Evolutionary conservation across 768 basidiomycete genomes (phyloP), one percentile per base, ranked within the genome.

Genomic region (Hericium erinaceus): DNA sequence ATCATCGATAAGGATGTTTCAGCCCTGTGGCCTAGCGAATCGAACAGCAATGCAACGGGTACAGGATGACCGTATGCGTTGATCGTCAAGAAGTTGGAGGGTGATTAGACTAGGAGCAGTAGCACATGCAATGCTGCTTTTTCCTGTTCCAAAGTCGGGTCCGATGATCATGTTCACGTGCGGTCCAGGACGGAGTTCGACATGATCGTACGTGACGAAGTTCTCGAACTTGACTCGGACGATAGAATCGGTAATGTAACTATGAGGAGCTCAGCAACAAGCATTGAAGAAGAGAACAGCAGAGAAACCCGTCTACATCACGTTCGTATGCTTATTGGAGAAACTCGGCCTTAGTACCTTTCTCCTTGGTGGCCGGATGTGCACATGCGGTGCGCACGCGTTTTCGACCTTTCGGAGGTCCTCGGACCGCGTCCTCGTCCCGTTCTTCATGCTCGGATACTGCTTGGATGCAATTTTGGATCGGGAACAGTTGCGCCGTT

Each of bases 101-200:
- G 22, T 22, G 22, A 22, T 86, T 12, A 88, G 72, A 5, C 86
- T 87, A n/a, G 98, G 77, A 50, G 90, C 92, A 54, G 98, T 94
- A 1, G 92, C 92, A 61, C 94, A 97, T 0, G 93, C 92, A 54
- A 98, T 95, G 59, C 89, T 87, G 58, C 87, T 90, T 71, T 98
- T 98, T 1, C 95, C 95, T 0, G 95, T 97, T 1, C 95, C 95
- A 60, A n/a, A n/a, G n/a, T 97, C 98, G 7, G 95, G 95, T 1
- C 97, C 97, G 38, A 98, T 77, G 50, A 98, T 92, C 93, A 98
- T 95, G 73, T 98, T 98, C 3, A 98, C 77, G 67, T 90, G 85
- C 0, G 95, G 87, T 0, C 97, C 97, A 0, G 93, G 92, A 18
- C 73, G 71, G 70, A 98, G 97, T 66, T 95, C 89, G 60, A 93